Conservation (phyloP, 495 filamentous ascomycete genomes). For the Aspergillus bridgeri region DNA sequence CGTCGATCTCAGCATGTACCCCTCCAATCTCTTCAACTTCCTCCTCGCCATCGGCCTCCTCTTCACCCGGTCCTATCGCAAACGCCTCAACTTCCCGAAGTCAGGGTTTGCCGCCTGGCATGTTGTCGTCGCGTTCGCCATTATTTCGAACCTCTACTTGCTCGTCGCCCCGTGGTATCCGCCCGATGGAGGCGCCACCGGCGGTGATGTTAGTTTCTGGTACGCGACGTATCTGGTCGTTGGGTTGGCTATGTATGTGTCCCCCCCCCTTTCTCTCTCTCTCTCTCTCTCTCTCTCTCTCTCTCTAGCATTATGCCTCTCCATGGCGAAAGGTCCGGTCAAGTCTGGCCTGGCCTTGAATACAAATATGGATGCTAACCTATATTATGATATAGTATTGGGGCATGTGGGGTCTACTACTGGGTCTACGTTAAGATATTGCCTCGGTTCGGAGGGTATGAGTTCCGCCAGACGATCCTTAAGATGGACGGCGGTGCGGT, state of each 20-base stretch:
- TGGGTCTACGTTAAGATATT: conserved; percentile 52
- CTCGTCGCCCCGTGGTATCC: conserved; percentile 66
- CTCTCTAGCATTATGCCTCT: too few relatives aligned
- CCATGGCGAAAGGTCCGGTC: too few relatives aligned
- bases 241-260: conserved; percentile 53
- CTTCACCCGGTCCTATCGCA: conserved; percentile 49
- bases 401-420: conserved; percentile 54
- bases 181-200: conserved; percentile 50
- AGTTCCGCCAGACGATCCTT: conserved; percentile 52
- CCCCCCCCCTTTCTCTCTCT: neutral
- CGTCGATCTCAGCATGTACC: conserved; percentile 53
- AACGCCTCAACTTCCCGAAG: conserved; percentile 37
- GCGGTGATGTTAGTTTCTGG: conserved; percentile 64
- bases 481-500: conserved; percentile 44
- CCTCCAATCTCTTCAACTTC: conserved; percentile 51
- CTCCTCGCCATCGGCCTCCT: conserved; percentile 52
- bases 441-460: conserved; percentile 48
- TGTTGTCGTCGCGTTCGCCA: conserved; percentile 49
- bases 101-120: conserved; percentile 55
- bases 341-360: too few relatives aligned
- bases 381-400: conserved; percentile 30
- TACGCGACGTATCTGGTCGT: conserved; percentile 60
- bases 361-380: conserved; percentile 3
- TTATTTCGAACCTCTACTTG: conserved; percentile 53
- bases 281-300: too few relatives aligned